These are phyloP conservation scores for Malus orientalis DNA, from an alignment of 306 rosid species.

Conservation along the genomic window DNA sequence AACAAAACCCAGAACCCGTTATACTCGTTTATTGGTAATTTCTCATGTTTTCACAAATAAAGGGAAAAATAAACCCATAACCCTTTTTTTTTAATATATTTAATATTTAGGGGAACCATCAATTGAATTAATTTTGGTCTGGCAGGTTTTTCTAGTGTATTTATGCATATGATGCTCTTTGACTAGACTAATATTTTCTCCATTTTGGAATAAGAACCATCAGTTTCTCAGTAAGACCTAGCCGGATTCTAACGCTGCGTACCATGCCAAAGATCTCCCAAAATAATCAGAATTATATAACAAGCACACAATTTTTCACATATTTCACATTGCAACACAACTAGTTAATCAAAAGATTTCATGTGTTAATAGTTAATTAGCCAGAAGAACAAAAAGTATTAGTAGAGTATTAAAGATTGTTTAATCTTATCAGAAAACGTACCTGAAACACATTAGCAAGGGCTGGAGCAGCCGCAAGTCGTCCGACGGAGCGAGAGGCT, in stretches of 20 bases:
- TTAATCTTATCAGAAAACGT: neutral
- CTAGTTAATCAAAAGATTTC: neutral
- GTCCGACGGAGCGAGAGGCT: slow-evolving; percentile 46
- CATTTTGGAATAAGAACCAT: neutral
- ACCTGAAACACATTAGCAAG: slow-evolving; percentile 76
- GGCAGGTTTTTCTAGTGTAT: neutral
- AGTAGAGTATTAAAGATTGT: neutral
- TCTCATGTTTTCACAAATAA: too few relatives aligned
- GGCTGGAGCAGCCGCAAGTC: slow-evolving; percentile 61
- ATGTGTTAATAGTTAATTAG: neutral
- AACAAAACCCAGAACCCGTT: neutral
- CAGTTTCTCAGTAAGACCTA: neutral
- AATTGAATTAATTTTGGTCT: neutral
- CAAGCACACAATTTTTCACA: neutral
- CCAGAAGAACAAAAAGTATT: neutral
- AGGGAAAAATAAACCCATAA: too few relatives aligned
- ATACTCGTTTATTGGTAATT: neutral
- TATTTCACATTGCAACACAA: neutral
- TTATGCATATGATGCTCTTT: neutral
- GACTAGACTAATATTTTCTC: neutral
- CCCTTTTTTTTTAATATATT: neutral
- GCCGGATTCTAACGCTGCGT: too few relatives aligned
- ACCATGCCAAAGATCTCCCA: neutral
- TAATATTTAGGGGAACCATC: neutral
- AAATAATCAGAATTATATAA: neutral